Percentiles rank a stretch among this genome's conserved stretches.
These are phyloP conservation scores for Quercus aquifolioides DNA, from an alignment of 306 rosid species.

Conservation along the genomic window DNA sequence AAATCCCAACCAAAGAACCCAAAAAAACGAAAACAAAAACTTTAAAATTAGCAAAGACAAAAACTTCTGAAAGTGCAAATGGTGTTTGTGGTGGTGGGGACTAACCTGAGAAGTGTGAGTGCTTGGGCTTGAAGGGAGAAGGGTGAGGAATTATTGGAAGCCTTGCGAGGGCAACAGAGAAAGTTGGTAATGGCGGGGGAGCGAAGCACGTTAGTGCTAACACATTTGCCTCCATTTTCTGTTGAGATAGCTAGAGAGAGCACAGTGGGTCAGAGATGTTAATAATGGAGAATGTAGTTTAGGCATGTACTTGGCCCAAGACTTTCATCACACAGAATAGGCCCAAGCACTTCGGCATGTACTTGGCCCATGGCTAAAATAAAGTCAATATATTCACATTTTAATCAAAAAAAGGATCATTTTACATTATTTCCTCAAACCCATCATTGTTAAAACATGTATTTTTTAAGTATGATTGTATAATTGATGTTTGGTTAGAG, in stretches of 20 bases:
- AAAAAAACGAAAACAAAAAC: not conserved
- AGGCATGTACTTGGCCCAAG: too few species aligned
- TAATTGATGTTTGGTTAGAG: too few species aligned
- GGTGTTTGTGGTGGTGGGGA: not conserved
- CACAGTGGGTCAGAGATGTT: not conserved
- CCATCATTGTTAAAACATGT: too few species aligned
- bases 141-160: conserved; percentile 4
- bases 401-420: too few species aligned
- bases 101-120: conserved; percentile 44
- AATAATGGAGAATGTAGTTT: not conserved
- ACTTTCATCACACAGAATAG: too few species aligned
- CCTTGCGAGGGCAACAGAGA: conserved; percentile 14
- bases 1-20: conserved; percentile 3
- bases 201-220: conserved; percentile 27
- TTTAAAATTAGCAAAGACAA: not conserved
- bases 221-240: conserved; percentile 29
- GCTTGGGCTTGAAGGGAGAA: conserved; percentile 19
- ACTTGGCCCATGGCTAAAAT: too few species aligned
- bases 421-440: too few species aligned
- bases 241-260: not conserved
- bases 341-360: too few species aligned
- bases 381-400: too few species aligned
- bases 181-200: conserved; percentile 14
- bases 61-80: conserved; percentile 2
- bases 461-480: too few species aligned